These are phyloP conservation scores for Suillus occidentalis DNA, from an alignment of 768 basidiomycete species.

Conservation along the genomic window DNA sequence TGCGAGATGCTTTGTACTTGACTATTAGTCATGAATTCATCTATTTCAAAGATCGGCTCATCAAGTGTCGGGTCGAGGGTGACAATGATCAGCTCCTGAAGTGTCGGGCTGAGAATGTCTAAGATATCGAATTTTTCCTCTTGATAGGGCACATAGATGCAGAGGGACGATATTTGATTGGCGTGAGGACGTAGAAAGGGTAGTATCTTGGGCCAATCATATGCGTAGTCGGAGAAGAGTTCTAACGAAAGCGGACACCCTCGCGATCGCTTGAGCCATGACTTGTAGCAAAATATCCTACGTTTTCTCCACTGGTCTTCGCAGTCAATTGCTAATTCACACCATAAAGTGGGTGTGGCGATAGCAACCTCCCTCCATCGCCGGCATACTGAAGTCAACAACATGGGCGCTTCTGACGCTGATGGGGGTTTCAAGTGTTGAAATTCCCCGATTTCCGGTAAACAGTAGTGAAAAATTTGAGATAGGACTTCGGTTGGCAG, in stretches of 20 bases:
- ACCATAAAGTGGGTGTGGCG: slow-evolving; percentile 47
- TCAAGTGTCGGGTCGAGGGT: too few relatives aligned
- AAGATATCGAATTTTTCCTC: neutral
- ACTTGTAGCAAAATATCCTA: slow-evolving; percentile 12
- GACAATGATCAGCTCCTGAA: slow-evolving; percentile 14
- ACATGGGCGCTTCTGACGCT: slow-evolving; percentile 32
- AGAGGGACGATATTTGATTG: slow-evolving; percentile 2
- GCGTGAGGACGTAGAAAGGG: slow-evolving; percentile 18
- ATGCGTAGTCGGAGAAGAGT: slow-evolving; percentile 2
- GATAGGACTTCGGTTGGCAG: slow-evolving; percentile 48
- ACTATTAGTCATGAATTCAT: too few relatives aligned
- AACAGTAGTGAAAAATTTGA: slow-evolving; percentile 45
- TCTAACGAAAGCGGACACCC: slow-evolving; percentile 21
- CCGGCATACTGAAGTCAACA: slow-evolving; percentile 41
- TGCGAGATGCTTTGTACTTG: slow-evolving; percentile 5
- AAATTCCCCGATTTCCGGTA: slow-evolving; percentile 16
- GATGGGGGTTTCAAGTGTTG: neutral
- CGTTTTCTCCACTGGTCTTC: too few relatives aligned
- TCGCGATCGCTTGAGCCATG: slow-evolving; percentile 13
- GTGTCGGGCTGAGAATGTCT: slow-evolving; percentile 12
- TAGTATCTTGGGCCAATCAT: neutral
- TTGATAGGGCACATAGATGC: neutral
- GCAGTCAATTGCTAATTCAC: slow-evolving; percentile 25
- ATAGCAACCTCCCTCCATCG: slow-evolving; percentile 42
- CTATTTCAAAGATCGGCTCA: too few relatives aligned